Evolutionary conservation across 495 filamentous ascomycete genomes (phyloP), one percentile per base, ranked within the genome.

Genomic region (Stereocaulon alpinum): DNA sequence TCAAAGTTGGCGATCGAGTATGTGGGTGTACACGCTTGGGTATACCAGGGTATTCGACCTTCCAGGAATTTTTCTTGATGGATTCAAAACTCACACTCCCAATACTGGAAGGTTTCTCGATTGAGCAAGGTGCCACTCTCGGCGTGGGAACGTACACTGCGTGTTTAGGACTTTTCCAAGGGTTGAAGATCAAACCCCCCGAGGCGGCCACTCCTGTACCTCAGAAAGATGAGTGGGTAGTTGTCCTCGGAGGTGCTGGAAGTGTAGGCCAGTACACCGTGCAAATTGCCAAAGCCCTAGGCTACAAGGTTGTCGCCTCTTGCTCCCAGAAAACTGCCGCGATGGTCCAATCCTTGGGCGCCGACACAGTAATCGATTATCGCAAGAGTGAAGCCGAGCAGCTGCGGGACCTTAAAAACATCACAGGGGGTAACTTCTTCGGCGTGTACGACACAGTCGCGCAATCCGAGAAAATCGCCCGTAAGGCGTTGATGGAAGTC

Each of bases 21-120:
- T 76, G 68, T 61, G 74, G 74, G 6, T 77, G 74, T 59, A 72
- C 68, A 14, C 69, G 70, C 18, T 57, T 79, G 2, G 76, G 76
- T 11, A 53, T 56, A 10, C 68, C 67, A 37, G 64, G 67, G 5
- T 69, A 71, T 54, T 69, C 66, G 12, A 70, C 76, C 12, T 77
- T 75, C 56, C 75, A 77, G 57, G 76, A 77, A 68, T 73, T 66
- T 53, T 76, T 76, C 41, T 62, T 76, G 7, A 74, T 77, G 65
- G 72, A 77, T 24, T 70, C 72, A 32, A 51, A 63, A 3, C 58
- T 76, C 22, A 61, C 64, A 27, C 74, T 73, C 63, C 73, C 63
- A 56, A 70, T 60, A 51, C 61, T 55, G 43, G 52, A 59, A 60
- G 56, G 64, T 30, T 50, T 72, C 40, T 70, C 57, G 15, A 56